A percentile compares a stretch with the other conserved stretches of the same genome.
Evolutionary conservation across 352 stramenopile genomes (phyloP).

Genomic region (Globisporangium paroecandrum): DNA sequence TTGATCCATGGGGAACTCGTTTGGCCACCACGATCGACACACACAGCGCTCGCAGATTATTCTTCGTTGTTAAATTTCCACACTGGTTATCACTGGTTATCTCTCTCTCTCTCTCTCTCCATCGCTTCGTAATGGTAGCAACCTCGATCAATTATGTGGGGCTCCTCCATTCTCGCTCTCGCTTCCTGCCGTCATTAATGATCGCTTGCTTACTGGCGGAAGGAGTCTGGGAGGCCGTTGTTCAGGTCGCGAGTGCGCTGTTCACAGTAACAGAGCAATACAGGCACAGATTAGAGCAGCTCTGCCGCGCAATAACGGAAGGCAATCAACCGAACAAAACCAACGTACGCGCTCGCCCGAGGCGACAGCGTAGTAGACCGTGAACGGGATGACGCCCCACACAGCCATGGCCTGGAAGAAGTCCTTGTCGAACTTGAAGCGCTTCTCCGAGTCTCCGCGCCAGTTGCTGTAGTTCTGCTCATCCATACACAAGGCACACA

Average conservation of each 20-base stretch:
- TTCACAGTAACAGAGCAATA: background rate
- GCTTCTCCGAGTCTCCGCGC: conserved; percentile 80
- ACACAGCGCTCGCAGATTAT: background rate
- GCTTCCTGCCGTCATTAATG: background rate
- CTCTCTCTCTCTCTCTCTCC: background rate
- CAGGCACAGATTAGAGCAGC: background rate
- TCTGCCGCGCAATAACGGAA: background rate
- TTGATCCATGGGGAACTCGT: background rate
- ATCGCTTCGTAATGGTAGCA: background rate
- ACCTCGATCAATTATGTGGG: background rate
- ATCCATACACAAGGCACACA: background rate
- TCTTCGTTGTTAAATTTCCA: background rate
- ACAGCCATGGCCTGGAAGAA: conserved; percentile 56
- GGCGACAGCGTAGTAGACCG: conserved; percentile 61
- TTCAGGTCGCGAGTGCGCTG: conserved; percentile 14
- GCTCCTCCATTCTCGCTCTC: background rate
- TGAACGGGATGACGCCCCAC: conserved; percentile 60
- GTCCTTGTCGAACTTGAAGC: conserved; percentile 65
- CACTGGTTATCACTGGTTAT: background rate
- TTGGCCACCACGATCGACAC: background rate
- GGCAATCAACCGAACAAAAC: background rate
- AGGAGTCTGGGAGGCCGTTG: conserved; percentile 51
- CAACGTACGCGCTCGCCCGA: conserved; percentile 59
- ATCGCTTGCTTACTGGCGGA: conserved; percentile 48
- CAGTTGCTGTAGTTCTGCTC: conserved; percentile 84